Percentiles rank a stretch among this genome's conserved stretches.
phyloP scores from a whole-genome alignment of 2,329 filamentous ascomycete species.

The Sporothrix mexicana region DNA sequence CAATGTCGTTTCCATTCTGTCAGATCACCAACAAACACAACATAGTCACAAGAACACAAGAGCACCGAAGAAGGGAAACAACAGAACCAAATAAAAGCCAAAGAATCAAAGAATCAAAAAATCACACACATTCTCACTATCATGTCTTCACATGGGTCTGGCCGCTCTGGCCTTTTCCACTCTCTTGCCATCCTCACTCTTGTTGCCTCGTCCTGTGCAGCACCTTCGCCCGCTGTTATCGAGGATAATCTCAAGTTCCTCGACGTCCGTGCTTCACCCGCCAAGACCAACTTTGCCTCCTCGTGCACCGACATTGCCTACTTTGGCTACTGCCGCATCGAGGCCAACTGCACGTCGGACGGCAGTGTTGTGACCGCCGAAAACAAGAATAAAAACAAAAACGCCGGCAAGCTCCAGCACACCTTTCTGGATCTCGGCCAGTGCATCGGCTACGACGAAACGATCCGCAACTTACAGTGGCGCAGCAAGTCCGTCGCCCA shows the following conservation, averaged over 20 bases:
- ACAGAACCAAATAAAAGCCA: neutral
- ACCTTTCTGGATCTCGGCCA: conserved; percentile 35
- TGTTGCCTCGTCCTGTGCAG: neutral
- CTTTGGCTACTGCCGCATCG: conserved; percentile 36
- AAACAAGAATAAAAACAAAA: neutral
- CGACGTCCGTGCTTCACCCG: neutral
- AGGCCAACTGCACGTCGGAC: conserved; percentile 34
- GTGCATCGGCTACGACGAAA: conserved; percentile 33
- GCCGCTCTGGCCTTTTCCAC: neutral
- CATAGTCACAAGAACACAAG: neutral
- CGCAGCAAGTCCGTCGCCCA: conserved; percentile 26
- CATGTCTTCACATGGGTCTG: neutral
- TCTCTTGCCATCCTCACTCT: neutral
- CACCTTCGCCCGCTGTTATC: neutral
- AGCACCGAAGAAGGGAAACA: too few relatives aligned
- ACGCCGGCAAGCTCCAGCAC: conserved; percentile 25
- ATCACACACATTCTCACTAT: neutral
- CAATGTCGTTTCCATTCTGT: neutral
- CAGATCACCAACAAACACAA: neutral
- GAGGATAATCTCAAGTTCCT: too few relatives aligned
- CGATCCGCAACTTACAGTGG: conserved; percentile 24
- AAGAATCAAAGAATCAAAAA: too few relatives aligned
- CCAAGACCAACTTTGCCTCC: conserved; percentile 27
- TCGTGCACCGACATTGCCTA: conserved; percentile 34
- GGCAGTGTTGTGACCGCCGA: conserved; percentile 16